Conservation (phyloP, 768 basidiomycete species). For the Albatrellus ellisii region DNA sequence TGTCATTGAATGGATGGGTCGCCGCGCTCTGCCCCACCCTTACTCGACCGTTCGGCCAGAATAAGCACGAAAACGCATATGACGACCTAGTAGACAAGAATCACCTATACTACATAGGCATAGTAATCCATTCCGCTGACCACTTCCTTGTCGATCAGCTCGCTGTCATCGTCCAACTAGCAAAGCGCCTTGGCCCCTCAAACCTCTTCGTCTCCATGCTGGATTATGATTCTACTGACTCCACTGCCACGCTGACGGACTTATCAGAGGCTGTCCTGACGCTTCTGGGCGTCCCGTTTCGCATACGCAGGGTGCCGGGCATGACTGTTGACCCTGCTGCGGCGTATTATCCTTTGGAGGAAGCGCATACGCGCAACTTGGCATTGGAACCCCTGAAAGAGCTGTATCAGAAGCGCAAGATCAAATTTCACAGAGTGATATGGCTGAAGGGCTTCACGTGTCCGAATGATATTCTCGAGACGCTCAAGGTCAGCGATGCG, state of each 20-base stretch:
- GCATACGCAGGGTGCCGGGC: conserved; percentile 81
- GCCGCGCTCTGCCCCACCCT: conserved; percentile 91
- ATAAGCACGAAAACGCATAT: conserved; percentile 74
- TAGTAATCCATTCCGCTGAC: conserved; percentile 95
- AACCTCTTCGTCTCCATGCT: conserved; percentile 97
- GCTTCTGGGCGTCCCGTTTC: conserved; percentile 83
- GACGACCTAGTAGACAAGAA: conserved; percentile 78
- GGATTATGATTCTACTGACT: conserved; percentile 91
- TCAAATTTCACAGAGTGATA: conserved; percentile 82
- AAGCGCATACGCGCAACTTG: conserved; percentile 87
- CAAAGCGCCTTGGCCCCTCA: conserved; percentile 74
- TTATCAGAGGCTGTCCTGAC: conserved; percentile 92
- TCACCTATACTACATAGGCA: conserved; percentile 87
- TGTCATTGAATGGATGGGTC: conserved; percentile 98
- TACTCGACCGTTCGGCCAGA: conserved; percentile 88
- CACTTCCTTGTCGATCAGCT: conserved; percentile 99
- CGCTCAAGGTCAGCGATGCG: conserved; percentile 75
- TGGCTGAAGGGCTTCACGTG: conserved; percentile 99
- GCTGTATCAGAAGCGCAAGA: conserved; percentile 57
- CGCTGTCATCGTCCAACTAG: conserved; percentile 93
- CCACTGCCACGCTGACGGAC: conserved; percentile 88
- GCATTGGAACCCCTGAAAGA: conserved; percentile 86
- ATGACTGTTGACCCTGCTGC: conserved; percentile 86
- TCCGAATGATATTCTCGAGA: conserved; percentile 95
- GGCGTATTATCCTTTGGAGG: conserved; percentile 92